Conservation (phyloP, 1,139 yeast species). For the Suhomyces atakaporum region DNA sequence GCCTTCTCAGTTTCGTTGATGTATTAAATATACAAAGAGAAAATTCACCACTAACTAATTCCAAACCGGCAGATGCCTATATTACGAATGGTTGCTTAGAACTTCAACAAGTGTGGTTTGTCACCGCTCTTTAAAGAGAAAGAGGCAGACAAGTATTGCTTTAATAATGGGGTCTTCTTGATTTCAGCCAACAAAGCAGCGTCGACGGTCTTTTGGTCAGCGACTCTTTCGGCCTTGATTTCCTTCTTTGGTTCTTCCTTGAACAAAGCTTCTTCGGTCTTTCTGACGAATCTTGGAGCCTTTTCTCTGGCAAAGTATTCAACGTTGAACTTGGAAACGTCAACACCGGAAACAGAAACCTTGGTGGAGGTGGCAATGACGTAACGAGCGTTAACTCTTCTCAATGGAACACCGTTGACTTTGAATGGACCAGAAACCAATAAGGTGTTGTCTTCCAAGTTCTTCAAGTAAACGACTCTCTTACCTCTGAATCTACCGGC, state of each 20-base stretch:
- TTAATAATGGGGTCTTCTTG: constrained; percentile 97
- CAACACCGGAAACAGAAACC: constrained; percentile 77
- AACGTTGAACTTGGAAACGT: constrained; percentile 89
- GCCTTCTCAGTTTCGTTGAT: constrained; percentile 9
- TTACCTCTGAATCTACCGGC: constrained; percentile 99
- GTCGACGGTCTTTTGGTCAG: constrained; percentile 97
- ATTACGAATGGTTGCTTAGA: constrained; percentile 50
- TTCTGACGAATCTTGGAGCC: constrained; percentile 68
- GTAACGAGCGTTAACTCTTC: constrained; percentile 99
- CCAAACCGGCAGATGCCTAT: constrained; percentile 2
- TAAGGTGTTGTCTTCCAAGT: constrained; percentile 97
- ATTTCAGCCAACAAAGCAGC: constrained; percentile 90
- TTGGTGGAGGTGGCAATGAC: constrained; percentile 98
- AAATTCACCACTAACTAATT: constrained; percentile 17
- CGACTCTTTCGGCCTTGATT: constrained; percentile 92
- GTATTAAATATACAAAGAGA: constrained; percentile 43
- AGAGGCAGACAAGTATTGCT: constrained; percentile 95
- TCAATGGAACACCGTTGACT: constrained; percentile 99
- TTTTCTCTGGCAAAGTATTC: constrained; percentile 98
- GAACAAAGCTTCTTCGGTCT: constrained; percentile 95
- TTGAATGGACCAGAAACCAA: constrained; percentile 99
- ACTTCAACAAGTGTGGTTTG: constrained; percentile 98
- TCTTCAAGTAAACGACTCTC: constrained; percentile 98
- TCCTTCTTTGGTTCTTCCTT: constrained; percentile 87
- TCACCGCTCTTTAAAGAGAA: constrained; percentile 98